A percentile compares a stretch with the other conserved stretches of the same genome.
Evolutionary conservation across 1,139 yeast genomes (phyloP).

Genomic region (Hyphopichia burtonii): DNA sequence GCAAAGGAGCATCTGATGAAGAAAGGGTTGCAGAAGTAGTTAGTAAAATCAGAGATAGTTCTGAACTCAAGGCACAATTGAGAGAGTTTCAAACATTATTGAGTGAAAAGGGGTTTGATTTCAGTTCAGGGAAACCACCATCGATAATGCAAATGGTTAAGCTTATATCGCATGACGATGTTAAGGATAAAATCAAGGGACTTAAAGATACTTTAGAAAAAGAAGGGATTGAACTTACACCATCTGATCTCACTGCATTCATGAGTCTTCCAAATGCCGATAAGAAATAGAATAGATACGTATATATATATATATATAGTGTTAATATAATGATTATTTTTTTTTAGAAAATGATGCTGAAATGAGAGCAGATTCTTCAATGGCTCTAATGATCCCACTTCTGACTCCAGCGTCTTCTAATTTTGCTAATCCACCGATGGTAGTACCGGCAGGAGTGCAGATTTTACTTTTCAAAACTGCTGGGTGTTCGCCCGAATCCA

Average conservation of each 20-base stretch:
- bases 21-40: constrained; percentile 18
- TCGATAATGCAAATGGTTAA: constrained; percentile 37
- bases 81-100: constrained; percentile 33
- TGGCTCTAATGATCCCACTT: constrained; percentile 82
- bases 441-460: constrained; percentile 98
- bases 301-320: constrained; percentile 4
- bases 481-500: constrained; percentile 86
- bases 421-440: constrained; percentile 90
- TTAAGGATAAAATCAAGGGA: constrained; percentile 28
- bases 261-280: constrained; percentile 17
- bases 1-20: constrained; percentile 6
- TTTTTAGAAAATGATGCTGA: constrained; percentile 80
- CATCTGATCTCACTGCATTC: constrained; percentile 35
- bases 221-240: constrained; percentile 30
- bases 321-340: constrained; percentile 15
- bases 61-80: constrained; percentile 27
- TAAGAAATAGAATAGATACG: constrained; percentile 9
- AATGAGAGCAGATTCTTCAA: constrained; percentile 85
- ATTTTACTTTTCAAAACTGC: constrained; percentile 84
- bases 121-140: constrained; percentile 29
- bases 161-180: constrained; percentile 37
- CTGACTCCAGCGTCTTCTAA: constrained; percentile 92
- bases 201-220: constrained; percentile 33
- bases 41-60: constrained; percentile 20
- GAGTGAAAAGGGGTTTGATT: constrained; percentile 32